A percentile compares a stretch with the other conserved stretches of the same genome.
These are phyloP conservation scores for Bidens hawaiensis DNA, from an alignment of 140 eudicot genomes.

Conservation along the genomic window DNA sequence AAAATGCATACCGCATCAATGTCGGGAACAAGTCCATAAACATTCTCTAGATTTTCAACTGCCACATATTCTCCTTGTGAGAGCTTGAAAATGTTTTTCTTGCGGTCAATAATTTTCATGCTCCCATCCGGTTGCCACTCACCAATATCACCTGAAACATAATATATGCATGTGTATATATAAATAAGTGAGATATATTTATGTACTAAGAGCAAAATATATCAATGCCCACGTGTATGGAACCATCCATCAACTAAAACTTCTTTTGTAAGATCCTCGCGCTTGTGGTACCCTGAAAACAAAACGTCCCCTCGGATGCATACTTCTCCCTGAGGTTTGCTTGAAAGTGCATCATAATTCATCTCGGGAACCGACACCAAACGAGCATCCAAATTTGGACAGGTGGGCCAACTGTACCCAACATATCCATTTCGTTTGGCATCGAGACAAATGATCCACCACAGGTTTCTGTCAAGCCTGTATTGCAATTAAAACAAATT, in stretches of 20 bases:
- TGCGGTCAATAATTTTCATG: conserved; percentile 77
- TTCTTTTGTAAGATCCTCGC: conserved; percentile 84
- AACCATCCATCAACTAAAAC: conserved; percentile 92
- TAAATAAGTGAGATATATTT: not conserved
- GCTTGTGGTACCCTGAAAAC: conserved; percentile 85
- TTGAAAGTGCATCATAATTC: conserved; percentile 84
- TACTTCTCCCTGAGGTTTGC: conserved; percentile 85
- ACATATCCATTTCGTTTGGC: conserved; percentile 65
- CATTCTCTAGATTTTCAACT: conserved; percentile 78
- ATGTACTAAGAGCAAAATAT: not conserved
- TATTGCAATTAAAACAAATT: not conserved
- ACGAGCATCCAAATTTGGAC: conserved; percentile 79
- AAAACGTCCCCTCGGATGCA: conserved; percentile 72
- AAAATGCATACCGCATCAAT: conserved; percentile 54
- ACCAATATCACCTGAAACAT: conserved; percentile 70
- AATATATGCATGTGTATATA: not conserved
- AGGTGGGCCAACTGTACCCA: conserved; percentile 95
- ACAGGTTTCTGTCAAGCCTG: conserved; percentile 85
- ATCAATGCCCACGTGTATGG: conserved; percentile 46
- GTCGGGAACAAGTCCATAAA: conserved; percentile 52
- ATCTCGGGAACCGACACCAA: conserved; percentile 92
- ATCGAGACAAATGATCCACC: conserved; percentile 83
- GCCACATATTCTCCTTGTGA: conserved; percentile 95
- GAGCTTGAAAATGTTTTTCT: conserved; percentile 84
- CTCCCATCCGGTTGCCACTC: conserved; percentile 94